Evolutionary conservation across 1,139 yeast species (phyloP).

Genomic region (Protomyces inundatus): DNA sequence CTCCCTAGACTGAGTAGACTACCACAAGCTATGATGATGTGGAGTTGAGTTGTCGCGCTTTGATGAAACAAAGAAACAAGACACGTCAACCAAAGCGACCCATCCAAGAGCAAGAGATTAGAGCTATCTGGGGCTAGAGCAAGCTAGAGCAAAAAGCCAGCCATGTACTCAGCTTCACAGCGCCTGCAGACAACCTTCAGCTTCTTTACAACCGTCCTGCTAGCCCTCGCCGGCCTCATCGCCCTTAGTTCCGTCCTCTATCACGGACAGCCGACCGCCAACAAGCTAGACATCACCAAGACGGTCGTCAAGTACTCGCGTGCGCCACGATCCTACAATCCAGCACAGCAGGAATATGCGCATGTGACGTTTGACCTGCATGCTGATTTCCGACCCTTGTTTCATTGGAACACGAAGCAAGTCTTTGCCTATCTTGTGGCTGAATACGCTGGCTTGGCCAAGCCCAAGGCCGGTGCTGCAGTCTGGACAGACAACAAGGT

Average conservation of each 20-base stretch:
- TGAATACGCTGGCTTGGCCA: background rate
- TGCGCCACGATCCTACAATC: constrained; percentile 64
- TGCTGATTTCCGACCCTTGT: constrained; percentile 61
- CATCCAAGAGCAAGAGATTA: too few species aligned
- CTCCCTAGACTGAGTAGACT: background rate
- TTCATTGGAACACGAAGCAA: constrained; percentile 97
- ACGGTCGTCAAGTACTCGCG: constrained; percentile 53
- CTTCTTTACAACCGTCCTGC: constrained; percentile 22
- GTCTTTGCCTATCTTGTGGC: constrained; percentile 85
- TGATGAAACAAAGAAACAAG: background rate
- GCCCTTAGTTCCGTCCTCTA: constrained; percentile 12
- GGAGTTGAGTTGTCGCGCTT: background rate
- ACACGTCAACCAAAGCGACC: too few species aligned
- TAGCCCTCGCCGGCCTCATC: constrained; percentile 6
- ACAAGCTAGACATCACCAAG: constrained; percentile 28
- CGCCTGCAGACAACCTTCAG: constrained; percentile 14
- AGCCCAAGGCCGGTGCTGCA: background rate
- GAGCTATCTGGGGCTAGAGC: background rate
- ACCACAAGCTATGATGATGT: too few species aligned
- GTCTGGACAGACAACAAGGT: constrained; percentile 50
- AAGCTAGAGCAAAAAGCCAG: background rate
- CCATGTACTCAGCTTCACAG: constrained; percentile 17
- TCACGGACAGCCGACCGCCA: constrained; percentile 7
- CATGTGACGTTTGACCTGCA: constrained; percentile 62
- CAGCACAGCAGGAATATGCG: constrained; percentile 75